Conservation (phyloP, 352 stramenopile species). For the Ophiocytium majus region DNA sequence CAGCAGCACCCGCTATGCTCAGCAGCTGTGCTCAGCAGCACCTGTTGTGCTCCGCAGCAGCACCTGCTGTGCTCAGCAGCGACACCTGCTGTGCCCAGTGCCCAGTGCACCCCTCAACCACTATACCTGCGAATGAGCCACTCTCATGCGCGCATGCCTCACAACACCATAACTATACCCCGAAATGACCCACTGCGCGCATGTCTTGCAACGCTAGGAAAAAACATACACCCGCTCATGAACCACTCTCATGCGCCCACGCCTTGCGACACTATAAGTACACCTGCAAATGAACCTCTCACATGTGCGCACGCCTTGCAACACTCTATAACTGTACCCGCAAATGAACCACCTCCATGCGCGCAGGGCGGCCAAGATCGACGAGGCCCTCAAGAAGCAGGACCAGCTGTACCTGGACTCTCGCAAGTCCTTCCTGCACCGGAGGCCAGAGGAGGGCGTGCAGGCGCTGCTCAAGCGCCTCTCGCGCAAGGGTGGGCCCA, state of each 20-base stretch:
- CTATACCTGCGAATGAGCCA: no score
- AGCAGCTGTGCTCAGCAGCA: not conserved
- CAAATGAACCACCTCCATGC: not conserved
- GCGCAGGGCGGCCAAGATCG: constrained; percentile 14
- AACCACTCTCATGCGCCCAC: not conserved
- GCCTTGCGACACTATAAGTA: not conserved
- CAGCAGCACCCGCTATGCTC: not conserved
- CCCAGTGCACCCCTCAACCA: no score
- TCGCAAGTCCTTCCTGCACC: not conserved
- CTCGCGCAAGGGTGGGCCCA: no score
- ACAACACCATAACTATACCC: no score
- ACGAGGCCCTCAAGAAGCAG: not conserved
- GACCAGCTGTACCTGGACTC: not conserved
- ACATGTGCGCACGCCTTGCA: not conserved
- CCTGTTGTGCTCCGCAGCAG: not conserved
- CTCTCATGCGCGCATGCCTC: no score
- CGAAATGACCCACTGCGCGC: not conserved
- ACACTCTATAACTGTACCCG: no score
- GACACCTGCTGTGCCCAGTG: not conserved
- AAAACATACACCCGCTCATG: not conserved
- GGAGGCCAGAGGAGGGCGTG: not conserved
- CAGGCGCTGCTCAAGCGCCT: constrained; percentile 12
- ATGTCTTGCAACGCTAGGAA: no score
- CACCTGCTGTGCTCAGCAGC: not conserved
- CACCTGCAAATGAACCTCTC: not conserved